phyloP scores from a whole-genome alignment of 2,329 filamentous ascomycete genomes.

The Teratosphaeria viscida region DNA sequence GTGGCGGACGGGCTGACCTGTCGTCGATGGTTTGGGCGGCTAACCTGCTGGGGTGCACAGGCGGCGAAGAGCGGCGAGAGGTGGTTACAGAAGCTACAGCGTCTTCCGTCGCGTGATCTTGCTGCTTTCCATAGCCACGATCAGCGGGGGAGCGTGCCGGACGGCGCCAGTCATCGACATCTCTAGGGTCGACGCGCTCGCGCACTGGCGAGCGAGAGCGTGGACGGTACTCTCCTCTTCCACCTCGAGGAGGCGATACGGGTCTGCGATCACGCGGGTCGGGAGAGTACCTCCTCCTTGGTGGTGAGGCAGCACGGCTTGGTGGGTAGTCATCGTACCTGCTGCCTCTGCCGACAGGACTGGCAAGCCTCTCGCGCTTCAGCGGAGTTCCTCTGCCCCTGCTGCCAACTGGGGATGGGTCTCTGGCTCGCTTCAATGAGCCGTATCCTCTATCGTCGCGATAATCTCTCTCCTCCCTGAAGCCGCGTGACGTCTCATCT shows the following conservation, averaged over 20 bases:
- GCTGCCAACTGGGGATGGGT: constrained; percentile 38
- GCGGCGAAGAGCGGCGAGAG: constrained; percentile 53
- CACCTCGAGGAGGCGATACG: constrained; percentile 21
- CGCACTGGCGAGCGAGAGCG: constrained; percentile 46
- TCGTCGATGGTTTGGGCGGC: constrained; percentile 27
- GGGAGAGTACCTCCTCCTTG: constrained; percentile 32
- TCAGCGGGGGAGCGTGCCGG: constrained; percentile 44
- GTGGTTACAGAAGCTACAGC: constrained; percentile 47
- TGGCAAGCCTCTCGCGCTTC: constrained; percentile 31
- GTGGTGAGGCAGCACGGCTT: constrained; percentile 26
- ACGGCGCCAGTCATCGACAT: constrained; percentile 42
- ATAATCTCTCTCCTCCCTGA: constrained; percentile 10
- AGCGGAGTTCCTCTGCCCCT: constrained; percentile 35
- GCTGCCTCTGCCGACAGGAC: constrained; percentile 30
- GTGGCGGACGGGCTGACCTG: constrained; percentile 11
- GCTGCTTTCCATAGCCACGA: constrained; percentile 21
- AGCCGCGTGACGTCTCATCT: constrained; percentile 16
- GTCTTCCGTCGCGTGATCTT: constrained; percentile 31
- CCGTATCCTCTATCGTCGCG: constrained; percentile 7
- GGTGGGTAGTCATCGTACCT: constrained; percentile 36
- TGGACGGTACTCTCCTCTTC: constrained; percentile 32
- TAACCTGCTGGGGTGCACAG: constrained; percentile 44
- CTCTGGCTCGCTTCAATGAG: constrained; percentile 33
- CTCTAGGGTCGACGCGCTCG: constrained; percentile 38
- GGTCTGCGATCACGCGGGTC: constrained; percentile 25